These are phyloP conservation scores for Endotrypanum monterogeii DNA, from an alignment of 208 protist species.

Conservation along the genomic window DNA sequence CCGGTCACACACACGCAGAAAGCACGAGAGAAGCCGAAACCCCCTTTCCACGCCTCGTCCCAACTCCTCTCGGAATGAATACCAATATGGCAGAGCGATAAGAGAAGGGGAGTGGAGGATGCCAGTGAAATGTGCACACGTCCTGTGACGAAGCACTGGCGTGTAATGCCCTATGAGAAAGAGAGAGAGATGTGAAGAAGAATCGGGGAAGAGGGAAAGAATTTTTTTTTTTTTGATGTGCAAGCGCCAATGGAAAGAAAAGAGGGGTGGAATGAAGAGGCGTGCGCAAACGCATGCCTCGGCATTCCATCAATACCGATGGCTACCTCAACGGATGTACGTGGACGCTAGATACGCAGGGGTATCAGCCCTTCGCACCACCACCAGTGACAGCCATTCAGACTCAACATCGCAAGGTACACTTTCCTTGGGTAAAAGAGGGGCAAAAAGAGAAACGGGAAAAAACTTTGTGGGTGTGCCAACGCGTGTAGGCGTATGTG, in stretches of 20 bases:
- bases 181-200: background rate
- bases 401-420: too few relatives aligned
- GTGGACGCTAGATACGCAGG: background rate
- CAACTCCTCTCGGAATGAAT: background rate
- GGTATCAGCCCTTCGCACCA: background rate
- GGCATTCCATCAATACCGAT: background rate
- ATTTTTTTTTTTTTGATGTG: too few relatives aligned
- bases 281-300: background rate
- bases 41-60: background rate
- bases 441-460: too few relatives aligned
- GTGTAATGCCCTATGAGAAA: conserved; percentile 6
- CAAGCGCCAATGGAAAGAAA: too few relatives aligned
- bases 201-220: background rate
- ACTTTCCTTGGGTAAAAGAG: too few relatives aligned
- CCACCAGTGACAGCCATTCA: background rate
- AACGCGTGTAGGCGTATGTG: background rate
- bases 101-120: background rate
- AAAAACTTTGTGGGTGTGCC: too few relatives aligned
- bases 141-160: background rate
- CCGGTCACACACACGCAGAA: background rate
- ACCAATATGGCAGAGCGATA: background rate
- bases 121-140: conserved; percentile 8
- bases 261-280: background rate
- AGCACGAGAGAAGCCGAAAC: background rate
- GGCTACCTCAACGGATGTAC: background rate